These are phyloP conservation scores for Sanghuangporus weigelae DNA, from an alignment of 1,284 basidiomycete genomes.

Conservation along the genomic window DNA sequence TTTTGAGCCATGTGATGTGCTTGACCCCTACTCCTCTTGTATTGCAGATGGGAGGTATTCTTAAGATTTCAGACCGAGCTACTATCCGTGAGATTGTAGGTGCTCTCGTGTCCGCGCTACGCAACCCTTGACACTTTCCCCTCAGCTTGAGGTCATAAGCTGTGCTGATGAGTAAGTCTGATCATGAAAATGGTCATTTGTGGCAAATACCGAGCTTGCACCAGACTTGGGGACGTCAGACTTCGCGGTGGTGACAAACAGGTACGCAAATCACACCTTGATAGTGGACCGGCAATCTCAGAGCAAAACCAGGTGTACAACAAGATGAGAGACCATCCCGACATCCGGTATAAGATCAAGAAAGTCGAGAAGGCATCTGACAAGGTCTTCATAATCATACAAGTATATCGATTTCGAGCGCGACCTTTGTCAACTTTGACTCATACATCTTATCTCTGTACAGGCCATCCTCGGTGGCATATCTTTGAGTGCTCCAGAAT, in stretches of 20 bases:
- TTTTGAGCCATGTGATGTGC: not conserved
- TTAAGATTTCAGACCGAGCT: constrained; percentile 50
- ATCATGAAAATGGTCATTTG: not conserved
- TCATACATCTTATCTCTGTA: not conserved
- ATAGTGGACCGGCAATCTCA: not conserved
- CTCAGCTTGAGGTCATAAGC: constrained; percentile 61
- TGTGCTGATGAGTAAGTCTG: constrained; percentile 58
- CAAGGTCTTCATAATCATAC: constrained; percentile 69
- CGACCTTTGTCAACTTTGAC: not conserved
- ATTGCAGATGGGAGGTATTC: constrained; percentile 59
- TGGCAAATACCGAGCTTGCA: not conserved
- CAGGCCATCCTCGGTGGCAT: constrained; percentile 75
- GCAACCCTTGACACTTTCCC: not conserved
- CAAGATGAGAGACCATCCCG: constrained; percentile 57
- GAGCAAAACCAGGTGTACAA: constrained; percentile 48
- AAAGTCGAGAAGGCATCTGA: constrained; percentile 63
- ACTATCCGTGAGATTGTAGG: constrained; percentile 62
- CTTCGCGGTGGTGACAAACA: constrained; percentile 67
- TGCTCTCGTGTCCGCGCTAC: not conserved
- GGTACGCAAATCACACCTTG: constrained; percentile 31
- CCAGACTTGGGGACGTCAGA: constrained; percentile 60
- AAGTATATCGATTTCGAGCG: constrained; percentile 36
- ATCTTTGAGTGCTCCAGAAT: constrained; percentile 59
- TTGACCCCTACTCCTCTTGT: constrained; percentile 1
- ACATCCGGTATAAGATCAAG: constrained; percentile 67